phyloP scores from a whole-genome alignment of 108 stramenopile species.

The Seminavis robusta region DNA sequence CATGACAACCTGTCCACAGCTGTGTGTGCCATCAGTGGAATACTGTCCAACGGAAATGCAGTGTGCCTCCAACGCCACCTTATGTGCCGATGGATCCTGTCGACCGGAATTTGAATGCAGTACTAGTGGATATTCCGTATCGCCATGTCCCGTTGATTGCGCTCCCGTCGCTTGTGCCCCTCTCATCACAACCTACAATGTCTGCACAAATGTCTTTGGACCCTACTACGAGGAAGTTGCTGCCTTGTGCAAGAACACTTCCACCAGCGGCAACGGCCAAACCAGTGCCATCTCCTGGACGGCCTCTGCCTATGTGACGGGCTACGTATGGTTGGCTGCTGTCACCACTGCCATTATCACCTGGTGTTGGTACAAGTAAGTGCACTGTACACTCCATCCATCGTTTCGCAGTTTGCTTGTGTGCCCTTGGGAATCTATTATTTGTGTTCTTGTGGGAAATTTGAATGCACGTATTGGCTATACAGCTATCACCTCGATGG shows the following conservation, averaged over 20 bases:
- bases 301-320: slow-evolving; percentile 30
- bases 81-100: slow-evolving; percentile 55
- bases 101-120: slow-evolving; percentile 5
- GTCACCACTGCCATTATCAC: slow-evolving; percentile 30
- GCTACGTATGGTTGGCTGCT: slow-evolving; percentile 22
- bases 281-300: slow-evolving; percentile 28
- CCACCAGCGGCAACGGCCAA: slow-evolving; percentile 18
- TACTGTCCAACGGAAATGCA: slow-evolving; percentile 34
- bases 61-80: slow-evolving; percentile 14
- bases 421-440: too few relatives aligned
- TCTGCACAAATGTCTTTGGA: not conserved
- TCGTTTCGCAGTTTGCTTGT: slow-evolving; percentile 13
- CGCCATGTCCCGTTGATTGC: slow-evolving; percentile 4
- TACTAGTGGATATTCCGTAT: not conserved
- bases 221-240: not conserved
- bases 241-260: slow-evolving; percentile 19
- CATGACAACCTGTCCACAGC: slow-evolving; percentile 39
- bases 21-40: slow-evolving; percentile 35
- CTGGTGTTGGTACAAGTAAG: slow-evolving; percentile 52
- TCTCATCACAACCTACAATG: slow-evolving; percentile 5
- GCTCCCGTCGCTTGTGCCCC: slow-evolving; percentile 14
- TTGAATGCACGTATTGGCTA: too few relatives aligned
- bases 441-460: too few relatives aligned
- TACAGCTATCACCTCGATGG: too few relatives aligned
- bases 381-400: slow-evolving; percentile 11